Base-by-base conservation (phyloP, 1,284 basidiomycete species). In the Xerocomus nothofagi region DNA sequence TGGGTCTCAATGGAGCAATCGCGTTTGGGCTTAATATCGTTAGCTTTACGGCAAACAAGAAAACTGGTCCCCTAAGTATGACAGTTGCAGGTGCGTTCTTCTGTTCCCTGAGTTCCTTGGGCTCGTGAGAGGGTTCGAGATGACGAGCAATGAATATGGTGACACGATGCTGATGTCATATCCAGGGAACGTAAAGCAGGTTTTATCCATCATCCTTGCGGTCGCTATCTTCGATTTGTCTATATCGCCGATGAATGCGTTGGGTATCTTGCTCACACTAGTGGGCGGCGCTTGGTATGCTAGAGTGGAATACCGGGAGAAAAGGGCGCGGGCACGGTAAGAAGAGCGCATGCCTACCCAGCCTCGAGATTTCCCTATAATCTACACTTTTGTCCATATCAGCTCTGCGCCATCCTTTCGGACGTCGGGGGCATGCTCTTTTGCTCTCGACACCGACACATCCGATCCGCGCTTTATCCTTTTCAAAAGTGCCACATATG, bases 11-110 rank as follows among this genome's bases (percentile, higher is more conserved):
- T 59, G 94, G 92, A 0, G 66, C 77, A 17, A 84, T 97, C 60
- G 94, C 94, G 3, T 97, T 96, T 65, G 88, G 83, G 6, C 75
- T 97, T 38, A 97, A 98, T 63, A 84, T 96, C 6, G 90, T 95
- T 49, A 91, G 88, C 66, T 94, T 96, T 63, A 91, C 89, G 38
- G 90, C 94, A 21, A 97, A 96, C 72, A 88, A 88, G 68, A 86
- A 88, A 66, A 86, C 91, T 0, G 92, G 93, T 3, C 84, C 91
- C 12, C 65, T 93, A 52, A 87, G 86, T 41, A 94, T 93, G 85
- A 89, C 85, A 53, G 93, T 93, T 29, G 89, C 91, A 47, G 88
- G 89, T 91, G 51, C 51, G 80, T 68, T 15, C 4, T 21, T 21
- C 32, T 17, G 3, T 27, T 26, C 15, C 36, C 32, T 23, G 10